A percentile compares a stretch with the other conserved stretches of the same genome.
phyloP scores from a whole-genome alignment of 768 basidiomycete species.

The Leccinum rimulosum region DNA sequence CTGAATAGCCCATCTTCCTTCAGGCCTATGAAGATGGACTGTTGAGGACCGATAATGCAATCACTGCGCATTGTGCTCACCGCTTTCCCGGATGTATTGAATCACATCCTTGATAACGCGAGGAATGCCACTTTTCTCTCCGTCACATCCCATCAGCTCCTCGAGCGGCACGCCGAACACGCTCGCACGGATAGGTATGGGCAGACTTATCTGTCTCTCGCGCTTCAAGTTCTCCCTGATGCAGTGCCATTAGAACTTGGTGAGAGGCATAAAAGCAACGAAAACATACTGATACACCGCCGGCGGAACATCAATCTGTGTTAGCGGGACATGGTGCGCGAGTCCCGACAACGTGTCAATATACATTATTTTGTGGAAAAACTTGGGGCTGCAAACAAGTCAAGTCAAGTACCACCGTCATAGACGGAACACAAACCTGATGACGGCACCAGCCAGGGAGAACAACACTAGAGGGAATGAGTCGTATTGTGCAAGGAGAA shows the following conservation, averaged over 20 bases:
- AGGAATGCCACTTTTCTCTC: conserved; percentile 82
- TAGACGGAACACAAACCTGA: conserved; percentile 51
- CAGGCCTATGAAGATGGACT: conserved; percentile 38
- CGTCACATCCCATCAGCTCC: conserved; percentile 79
- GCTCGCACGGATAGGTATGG: conserved; percentile 55
- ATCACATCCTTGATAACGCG: conserved; percentile 75
- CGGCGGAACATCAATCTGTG: conserved; percentile 83
- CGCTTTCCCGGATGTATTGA: conserved; percentile 65
- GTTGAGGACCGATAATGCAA: not conserved
- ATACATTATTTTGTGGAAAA: conserved; percentile 82
- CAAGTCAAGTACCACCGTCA: not conserved
- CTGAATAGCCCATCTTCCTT: conserved; percentile 79
- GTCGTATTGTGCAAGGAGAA: conserved; percentile 4
- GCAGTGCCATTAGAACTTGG: conserved; percentile 1
- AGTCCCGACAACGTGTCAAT: conserved; percentile 75
- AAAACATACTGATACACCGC: conserved; percentile 73
- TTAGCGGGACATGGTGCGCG: conserved; percentile 74
- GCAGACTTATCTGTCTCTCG: conserved; percentile 68
- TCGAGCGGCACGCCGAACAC: conserved; percentile 81
- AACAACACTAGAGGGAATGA: conserved; percentile 64
- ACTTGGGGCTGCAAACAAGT: conserved; percentile 67
- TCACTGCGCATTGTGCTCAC: conserved; percentile 12
- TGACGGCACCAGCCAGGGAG: conserved; percentile 82
- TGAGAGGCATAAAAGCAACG: not conserved
- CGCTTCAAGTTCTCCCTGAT: conserved; percentile 75